Evolutionary conservation across 1,284 basidiomycete species (phyloP).

Genomic region (Phellopilus nigrolimitatus): DNA sequence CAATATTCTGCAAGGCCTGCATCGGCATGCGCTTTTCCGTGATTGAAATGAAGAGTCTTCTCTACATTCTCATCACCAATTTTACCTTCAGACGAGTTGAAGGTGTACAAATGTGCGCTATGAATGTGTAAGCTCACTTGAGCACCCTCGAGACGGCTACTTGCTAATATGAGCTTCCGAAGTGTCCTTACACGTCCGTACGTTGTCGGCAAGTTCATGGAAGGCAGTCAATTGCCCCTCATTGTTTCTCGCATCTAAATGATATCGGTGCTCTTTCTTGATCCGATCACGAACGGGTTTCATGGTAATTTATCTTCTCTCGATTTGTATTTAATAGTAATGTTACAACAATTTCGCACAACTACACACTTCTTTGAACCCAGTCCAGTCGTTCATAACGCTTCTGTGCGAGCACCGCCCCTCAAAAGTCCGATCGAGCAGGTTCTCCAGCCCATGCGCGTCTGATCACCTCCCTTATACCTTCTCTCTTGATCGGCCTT

Average conservation of each 20-base stretch:
- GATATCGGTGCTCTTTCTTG: neutral
- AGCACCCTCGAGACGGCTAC: neutral
- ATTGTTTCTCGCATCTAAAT: constrained; percentile 36
- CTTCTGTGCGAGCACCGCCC: neutral
- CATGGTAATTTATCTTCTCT: neutral
- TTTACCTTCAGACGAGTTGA: constrained; percentile 54
- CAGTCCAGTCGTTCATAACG: neutral
- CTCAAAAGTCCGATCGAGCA: constrained; percentile 21
- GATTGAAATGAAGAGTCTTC: constrained; percentile 74
- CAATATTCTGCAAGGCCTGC: constrained; percentile 51
- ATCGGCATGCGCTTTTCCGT: constrained; percentile 75
- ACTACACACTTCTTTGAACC: neutral
- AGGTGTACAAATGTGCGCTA: constrained; percentile 53
- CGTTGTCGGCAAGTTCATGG: constrained; percentile 49
- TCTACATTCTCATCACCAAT: constrained; percentile 62
- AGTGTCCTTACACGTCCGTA: constrained; percentile 74
- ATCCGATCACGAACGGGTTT: too few species aligned
- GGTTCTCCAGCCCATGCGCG: constrained; percentile 26
- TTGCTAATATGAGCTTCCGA: neutral
- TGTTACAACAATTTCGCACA: neutral
- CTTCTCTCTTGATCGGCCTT: constrained; percentile 35
- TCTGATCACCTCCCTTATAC: constrained; percentile 27
- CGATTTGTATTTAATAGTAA: neutral
- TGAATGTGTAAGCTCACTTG: constrained; percentile 61
- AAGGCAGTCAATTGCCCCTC: constrained; percentile 68